Percentiles rank a stretch among this genome's conserved stretches.
Conservation (phyloP, 306 rosid species). For the Glycine latifolia region DNA sequence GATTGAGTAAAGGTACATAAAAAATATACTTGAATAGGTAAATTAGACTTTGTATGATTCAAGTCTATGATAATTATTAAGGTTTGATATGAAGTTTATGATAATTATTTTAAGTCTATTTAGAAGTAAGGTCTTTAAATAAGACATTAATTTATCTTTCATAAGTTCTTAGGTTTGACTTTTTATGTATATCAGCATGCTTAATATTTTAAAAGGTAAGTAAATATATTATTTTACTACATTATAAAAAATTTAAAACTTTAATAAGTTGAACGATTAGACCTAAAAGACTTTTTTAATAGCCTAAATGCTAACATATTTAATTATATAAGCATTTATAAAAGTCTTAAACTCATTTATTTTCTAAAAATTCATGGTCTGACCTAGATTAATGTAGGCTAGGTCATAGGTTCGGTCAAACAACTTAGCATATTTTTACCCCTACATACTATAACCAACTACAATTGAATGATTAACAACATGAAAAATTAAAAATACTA, state of each 20-base stretch:
- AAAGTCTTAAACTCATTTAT: background rate
- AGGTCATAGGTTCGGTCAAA: too few species aligned
- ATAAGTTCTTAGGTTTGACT: too few species aligned
- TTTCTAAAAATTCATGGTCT: too few species aligned
- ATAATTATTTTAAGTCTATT: background rate
- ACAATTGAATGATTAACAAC: too few species aligned
- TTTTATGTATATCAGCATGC: background rate
- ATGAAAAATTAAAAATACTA: too few species aligned
- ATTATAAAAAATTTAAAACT: background rate
- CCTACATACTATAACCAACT: too few species aligned
- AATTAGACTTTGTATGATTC: background rate
- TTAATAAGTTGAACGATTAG: background rate
- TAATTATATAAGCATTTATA: background rate
- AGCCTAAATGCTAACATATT: background rate
- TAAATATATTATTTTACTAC: too few species aligned
- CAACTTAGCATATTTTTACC: too few species aligned
- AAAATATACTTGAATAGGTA: background rate
- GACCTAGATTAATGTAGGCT: background rate
- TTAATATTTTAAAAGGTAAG: background rate
- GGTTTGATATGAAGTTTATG: too few species aligned
- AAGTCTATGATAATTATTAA: background rate
- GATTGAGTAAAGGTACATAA: too few species aligned
- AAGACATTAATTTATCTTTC: background rate
- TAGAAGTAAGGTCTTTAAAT: background rate
- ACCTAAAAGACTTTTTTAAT: background rate